Conservation (phyloP, 805 yeast species). For the Yarrowia yakushimensis region DNA sequence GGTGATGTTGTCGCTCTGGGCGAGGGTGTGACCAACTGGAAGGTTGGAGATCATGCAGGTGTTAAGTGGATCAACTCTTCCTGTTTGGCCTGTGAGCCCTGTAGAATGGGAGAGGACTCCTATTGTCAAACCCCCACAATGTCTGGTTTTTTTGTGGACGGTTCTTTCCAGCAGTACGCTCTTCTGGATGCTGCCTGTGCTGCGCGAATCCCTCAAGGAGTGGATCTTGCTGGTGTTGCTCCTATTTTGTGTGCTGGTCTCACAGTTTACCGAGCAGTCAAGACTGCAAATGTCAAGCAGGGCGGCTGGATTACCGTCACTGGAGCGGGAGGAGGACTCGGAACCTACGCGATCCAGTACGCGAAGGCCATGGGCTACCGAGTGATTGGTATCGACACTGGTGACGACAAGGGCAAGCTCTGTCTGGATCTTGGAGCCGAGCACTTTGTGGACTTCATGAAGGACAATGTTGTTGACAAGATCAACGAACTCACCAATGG, state of each 20-base stretch:
- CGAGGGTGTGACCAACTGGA: conserved; percentile 60
- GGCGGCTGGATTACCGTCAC: conserved; percentile 76
- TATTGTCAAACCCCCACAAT: no score
- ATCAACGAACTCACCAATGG: conserved; percentile 50
- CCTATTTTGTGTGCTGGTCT: conserved; percentile 90
- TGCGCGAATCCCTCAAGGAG: conserved; percentile 66
- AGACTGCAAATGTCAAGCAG: conserved; percentile 65
- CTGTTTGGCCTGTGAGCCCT: conserved; percentile 38
- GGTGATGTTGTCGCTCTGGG: conserved; percentile 44
- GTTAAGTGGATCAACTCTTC: conserved; percentile 80
- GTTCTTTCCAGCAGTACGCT: no score
- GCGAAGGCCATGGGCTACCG: conserved; percentile 75
- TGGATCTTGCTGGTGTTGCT: conserved; percentile 70
- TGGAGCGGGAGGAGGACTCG: conserved; percentile 81
- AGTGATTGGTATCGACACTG: conserved; percentile 69
- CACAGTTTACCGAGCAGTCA: conserved; percentile 85
- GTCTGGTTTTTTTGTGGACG: no score
- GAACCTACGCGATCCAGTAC: conserved; percentile 69
- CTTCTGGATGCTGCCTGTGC: no score
- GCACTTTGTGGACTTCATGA: conserved; percentile 54
- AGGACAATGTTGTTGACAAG: conserved; percentile 48
- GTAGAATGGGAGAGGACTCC: no score
- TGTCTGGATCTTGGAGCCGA: conserved; percentile 62
- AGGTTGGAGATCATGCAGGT: conserved; percentile 79
- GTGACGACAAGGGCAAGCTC: conserved; percentile 56